phyloP scores from a whole-genome alignment of 1,284 basidiomycete species.

The Ceratobasidium sp. region DNA sequence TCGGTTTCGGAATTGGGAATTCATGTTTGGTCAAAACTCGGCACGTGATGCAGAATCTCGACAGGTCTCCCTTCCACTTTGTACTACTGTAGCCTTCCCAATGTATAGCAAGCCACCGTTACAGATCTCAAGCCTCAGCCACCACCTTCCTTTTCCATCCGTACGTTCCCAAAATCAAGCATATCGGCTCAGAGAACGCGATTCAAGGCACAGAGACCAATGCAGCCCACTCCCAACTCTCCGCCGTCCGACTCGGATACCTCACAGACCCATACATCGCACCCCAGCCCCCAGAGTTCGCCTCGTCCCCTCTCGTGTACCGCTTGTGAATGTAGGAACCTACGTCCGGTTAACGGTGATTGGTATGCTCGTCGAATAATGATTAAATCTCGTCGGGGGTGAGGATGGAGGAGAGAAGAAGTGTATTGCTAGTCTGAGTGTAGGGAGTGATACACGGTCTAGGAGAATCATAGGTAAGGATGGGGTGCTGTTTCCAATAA shows the following conservation, averaged over 20 bases:
- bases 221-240: slow-evolving; percentile 81
- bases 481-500: not conserved
- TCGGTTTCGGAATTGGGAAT: too few species aligned
- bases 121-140: not conserved
- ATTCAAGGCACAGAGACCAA: slow-evolving; percentile 80
- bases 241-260: slow-evolving; percentile 82
- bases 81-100: too few species aligned
- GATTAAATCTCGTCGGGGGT: slow-evolving; percentile 67
- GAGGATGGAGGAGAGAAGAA: slow-evolving; percentile 54
- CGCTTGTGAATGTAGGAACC: slow-evolving; percentile 96
- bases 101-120: too few species aligned
- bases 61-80: too few species aligned
- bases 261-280: slow-evolving; percentile 77
- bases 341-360: slow-evolving; percentile 86
- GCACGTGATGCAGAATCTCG: too few species aligned
- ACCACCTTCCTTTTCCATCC: not conserved
- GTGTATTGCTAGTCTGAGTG: slow-evolving; percentile 91
- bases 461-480: slow-evolving; percentile 82
- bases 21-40: too few species aligned
- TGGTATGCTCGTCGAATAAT: slow-evolving; percentile 81
- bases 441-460: slow-evolving; percentile 93
- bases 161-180: slow-evolving; percentile 7
- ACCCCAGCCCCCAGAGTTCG: slow-evolving; percentile 74
- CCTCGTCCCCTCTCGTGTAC: slow-evolving; percentile 75
- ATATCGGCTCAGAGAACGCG: slow-evolving; percentile 65